phyloP scores from a whole-genome alignment of 2,329 filamentous ascomycete species.

The Ophiocordyceps polyrhachis-furcata region DNA sequence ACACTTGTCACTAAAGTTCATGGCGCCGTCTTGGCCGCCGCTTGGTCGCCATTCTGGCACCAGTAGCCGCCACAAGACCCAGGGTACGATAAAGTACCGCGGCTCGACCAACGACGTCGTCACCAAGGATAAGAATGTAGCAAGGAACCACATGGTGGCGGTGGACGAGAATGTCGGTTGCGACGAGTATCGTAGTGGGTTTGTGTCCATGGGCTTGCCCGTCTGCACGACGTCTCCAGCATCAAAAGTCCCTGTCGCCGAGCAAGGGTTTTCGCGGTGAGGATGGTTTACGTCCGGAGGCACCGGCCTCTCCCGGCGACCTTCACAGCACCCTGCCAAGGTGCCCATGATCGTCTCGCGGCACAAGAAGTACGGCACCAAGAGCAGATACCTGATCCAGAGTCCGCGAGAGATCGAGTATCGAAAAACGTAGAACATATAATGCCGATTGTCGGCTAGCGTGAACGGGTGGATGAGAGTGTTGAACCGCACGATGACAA shows the following conservation, averaged over 20 bases:
- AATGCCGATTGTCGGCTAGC: constrained; percentile 89
- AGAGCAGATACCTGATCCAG: constrained; percentile 45
- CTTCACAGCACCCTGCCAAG: constrained; percentile 29
- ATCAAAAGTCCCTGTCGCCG: neutral
- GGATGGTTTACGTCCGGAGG: neutral
- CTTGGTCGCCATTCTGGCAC: constrained; percentile 34
- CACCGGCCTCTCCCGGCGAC: neutral
- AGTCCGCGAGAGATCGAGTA: constrained; percentile 52
- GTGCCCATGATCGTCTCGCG: constrained; percentile 49
- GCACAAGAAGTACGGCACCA: constrained; percentile 51
- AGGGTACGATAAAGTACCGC: constrained; percentile 88
- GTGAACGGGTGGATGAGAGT: constrained; percentile 94
- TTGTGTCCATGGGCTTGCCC: constrained; percentile 3
- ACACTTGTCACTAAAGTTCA: neutral
- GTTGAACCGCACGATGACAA: constrained; percentile 51
- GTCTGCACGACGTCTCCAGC: neutral
- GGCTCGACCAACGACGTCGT: constrained; percentile 89
- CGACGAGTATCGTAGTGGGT: constrained; percentile 10
- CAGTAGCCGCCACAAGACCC: constrained; percentile 79
- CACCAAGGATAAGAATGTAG: constrained; percentile 61
- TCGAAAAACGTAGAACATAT: constrained; percentile 91
- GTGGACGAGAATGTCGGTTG: constrained; percentile 27
- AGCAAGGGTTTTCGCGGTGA: neutral
- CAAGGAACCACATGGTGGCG: constrained; percentile 38
- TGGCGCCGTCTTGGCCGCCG: constrained; percentile 3